phyloP scores from a whole-genome alignment of 2,329 filamentous ascomycete genomes.

The Pseudogymnoascus sp. region DNA sequence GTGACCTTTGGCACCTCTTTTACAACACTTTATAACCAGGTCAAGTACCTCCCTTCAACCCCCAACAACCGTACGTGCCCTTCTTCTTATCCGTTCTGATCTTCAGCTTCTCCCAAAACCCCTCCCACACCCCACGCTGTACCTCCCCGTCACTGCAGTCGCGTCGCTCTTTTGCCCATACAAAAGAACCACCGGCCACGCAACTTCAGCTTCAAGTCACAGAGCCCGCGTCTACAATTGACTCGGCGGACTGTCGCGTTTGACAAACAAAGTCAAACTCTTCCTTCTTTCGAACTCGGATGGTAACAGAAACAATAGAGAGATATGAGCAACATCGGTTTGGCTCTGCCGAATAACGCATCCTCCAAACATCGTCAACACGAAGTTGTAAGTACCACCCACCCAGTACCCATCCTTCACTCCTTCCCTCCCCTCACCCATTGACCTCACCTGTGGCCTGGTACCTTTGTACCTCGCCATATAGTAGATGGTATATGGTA shows the following conservation, averaged over 20 bases:
- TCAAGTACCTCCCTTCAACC: not conserved
- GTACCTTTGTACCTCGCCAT: not conserved
- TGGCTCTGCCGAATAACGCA: slow-evolving; percentile 3
- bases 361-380: slow-evolving; percentile 1
- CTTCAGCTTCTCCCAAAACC: not conserved
- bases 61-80: not conserved
- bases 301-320: not conserved
- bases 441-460: not conserved
- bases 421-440: not conserved
- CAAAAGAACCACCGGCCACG: not conserved
- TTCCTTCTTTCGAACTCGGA: not conserved
- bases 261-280: not conserved
- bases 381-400: not conserved
- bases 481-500: not conserved
- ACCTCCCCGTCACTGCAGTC: not conserved
- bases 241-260: not conserved
- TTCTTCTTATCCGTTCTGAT: not conserved
- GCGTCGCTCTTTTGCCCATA: not conserved
- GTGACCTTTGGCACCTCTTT: not conserved
- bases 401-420: not conserved
- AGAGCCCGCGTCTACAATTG: not conserved
- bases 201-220: not conserved
- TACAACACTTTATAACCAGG: not conserved
- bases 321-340: slow-evolving; percentile 1
- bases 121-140: not conserved